Base-by-base conservation (phyloP, 768 basidiomycete species). In the Calocybe gangraenosa region DNA sequence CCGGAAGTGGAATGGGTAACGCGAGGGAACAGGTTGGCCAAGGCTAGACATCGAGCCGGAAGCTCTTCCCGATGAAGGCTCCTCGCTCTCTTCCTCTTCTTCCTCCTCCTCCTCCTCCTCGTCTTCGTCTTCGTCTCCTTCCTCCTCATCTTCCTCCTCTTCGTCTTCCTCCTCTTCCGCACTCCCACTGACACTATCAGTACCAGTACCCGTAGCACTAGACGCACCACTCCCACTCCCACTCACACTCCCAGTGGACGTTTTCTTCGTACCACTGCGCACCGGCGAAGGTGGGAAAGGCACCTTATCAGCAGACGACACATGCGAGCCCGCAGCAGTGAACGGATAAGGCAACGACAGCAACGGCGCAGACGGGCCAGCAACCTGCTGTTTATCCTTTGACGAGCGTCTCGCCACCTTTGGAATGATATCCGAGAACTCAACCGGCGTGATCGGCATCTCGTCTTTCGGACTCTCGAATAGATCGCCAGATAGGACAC, bases 21-120 rank as follows among this genome's bases (percentile, higher is more conserved):
- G 75, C 18, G 85, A 81, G 25, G 67, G 62, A 42, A 92, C 72
- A 1, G 87, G 89, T 18, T 85, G 82, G 2, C 90, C 90, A 4
- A 92, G 75, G 49, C 84, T 87, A 2, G 89, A 92, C 82, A 92
- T 81, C 7, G 90, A 92, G 15, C 81, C 86, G 0, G 87, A 88
- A 3, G 79, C 84, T 14, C 82, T 74, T 33, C 78, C 79, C 3
- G 81, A 76, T 0, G 82, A 82, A 3, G 68, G 75, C 1, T 67
- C 75, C 30, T 76, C 77, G 10, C 71, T 75, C 1, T 61, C 70
- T 1, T 65, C 72, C 0, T 70, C 69, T 0, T 70, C 74, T 0
- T 65, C 70, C 4, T 70, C 71, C 0, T 61, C 65, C 3, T 59
- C 61, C 1, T 61, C 62, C 0, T 60, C 58, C 0, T 58, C 62